Conservation (phyloP, 2,329 filamentous ascomycete genomes). For the Falciphora oryzae region DNA sequence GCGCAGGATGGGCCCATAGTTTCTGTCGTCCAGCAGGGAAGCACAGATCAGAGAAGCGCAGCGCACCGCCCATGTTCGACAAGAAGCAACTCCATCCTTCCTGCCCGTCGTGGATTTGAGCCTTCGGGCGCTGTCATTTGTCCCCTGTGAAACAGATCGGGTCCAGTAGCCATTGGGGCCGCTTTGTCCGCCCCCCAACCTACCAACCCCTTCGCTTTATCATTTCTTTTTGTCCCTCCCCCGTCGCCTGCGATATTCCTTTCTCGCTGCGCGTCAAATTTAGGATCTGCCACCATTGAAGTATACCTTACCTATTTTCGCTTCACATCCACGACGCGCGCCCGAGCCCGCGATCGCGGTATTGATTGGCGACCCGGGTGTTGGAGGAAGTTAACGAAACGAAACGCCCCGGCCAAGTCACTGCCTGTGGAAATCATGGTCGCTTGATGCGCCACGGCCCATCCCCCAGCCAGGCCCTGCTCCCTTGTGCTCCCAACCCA, state of each 20-base stretch:
- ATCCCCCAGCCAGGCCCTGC: not conserved
- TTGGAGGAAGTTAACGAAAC: not conserved
- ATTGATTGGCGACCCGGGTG: not conserved
- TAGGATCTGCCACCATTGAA: not conserved
- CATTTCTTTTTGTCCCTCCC: not conserved
- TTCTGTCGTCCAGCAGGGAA: not conserved
- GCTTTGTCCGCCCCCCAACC: not conserved
- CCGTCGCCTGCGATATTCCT: not conserved
- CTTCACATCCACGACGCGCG: not conserved
- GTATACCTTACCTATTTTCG: not conserved
- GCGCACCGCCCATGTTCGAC: no score
- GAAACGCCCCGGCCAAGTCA: not conserved
- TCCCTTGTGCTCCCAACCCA: not conserved
- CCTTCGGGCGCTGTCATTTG: conserved; percentile 1
- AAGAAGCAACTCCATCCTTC: not conserved
- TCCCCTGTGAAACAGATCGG: not conserved
- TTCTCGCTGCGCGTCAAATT: not conserved
- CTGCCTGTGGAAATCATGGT: not conserved
- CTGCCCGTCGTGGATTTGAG: not conserved
- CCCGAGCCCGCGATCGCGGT: not conserved
- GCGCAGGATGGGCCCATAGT: not conserved
- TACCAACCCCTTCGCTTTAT: not conserved
- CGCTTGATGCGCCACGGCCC: not conserved
- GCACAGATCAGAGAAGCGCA: no score
- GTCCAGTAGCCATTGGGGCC: no score